Conservation (phyloP, 2,329 filamentous ascomycete genomes). For the Fonsecaea monophora region DNA sequence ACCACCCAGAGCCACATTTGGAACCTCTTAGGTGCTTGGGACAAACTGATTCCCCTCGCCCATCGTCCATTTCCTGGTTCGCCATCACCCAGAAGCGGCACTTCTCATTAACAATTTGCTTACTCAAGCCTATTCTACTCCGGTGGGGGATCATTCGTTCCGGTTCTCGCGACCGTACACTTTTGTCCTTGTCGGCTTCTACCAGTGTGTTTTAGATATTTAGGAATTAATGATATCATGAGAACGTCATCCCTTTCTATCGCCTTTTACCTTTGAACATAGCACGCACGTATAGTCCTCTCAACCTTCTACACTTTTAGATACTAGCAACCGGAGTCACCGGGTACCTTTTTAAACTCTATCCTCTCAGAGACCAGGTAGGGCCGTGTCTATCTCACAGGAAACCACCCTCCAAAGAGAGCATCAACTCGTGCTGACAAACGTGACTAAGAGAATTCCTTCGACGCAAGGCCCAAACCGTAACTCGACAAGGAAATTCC, state of each 20-base stretch:
- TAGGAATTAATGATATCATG: slow-evolving; percentile 22
- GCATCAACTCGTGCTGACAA: neutral
- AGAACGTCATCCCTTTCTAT: slow-evolving; percentile 12
- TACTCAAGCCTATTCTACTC: neutral
- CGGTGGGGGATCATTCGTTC: neutral
- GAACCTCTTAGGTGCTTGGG: neutral
- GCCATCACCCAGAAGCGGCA: neutral
- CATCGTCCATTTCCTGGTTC: neutral
- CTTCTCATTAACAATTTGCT: neutral
- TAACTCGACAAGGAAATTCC: neutral
- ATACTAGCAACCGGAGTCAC: neutral
- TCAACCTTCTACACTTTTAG: neutral
- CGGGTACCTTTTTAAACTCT: neutral
- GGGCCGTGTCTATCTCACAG: neutral
- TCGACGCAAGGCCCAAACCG: too few species aligned
- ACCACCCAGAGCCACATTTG: neutral
- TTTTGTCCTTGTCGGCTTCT: neutral
- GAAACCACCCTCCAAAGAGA: too few species aligned
- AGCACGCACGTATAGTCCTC: neutral
- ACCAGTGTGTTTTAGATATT: slow-evolving; percentile 10
- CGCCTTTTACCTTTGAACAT: neutral
- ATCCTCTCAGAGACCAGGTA: neutral
- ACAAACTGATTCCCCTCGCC: neutral
- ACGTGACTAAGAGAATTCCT: neutral
- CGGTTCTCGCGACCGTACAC: neutral